Evolutionary conservation across 805 yeast genomes (phyloP).

Genomic region (Yarrowia yakushimensis): DNA sequence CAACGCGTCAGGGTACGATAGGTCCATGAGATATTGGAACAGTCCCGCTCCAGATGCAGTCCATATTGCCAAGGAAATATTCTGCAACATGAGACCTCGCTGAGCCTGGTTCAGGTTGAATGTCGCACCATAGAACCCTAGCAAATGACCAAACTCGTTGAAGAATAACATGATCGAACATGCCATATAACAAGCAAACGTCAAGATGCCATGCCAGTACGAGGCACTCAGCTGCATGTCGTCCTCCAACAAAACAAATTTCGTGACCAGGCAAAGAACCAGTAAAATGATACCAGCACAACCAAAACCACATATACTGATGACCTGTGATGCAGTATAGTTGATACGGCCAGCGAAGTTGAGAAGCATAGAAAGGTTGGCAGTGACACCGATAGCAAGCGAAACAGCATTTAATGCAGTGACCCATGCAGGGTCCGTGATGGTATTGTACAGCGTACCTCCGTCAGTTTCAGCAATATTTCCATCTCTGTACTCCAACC

Average conservation of each 20-base stretch:
- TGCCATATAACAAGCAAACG: slow-evolving; percentile 56
- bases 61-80: slow-evolving; percentile 65
- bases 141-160: slow-evolving; percentile 60
- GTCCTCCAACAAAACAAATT: slow-evolving; percentile 35
- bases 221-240: slow-evolving; percentile 28
- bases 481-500: slow-evolving; percentile 45
- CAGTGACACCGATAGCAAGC: slow-evolving; percentile 58
- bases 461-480: slow-evolving; percentile 32
- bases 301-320: slow-evolving; percentile 64
- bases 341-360: slow-evolving; percentile 60
- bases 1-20: slow-evolving; percentile 61
- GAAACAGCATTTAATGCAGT: slow-evolving; percentile 59
- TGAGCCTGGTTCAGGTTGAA: slow-evolving; percentile 67
- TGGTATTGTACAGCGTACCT: neutral
- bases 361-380: slow-evolving; percentile 65
- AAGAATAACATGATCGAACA: slow-evolving; percentile 52
- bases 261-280: slow-evolving; percentile 45
- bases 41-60: slow-evolving; percentile 65
- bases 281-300: slow-evolving; percentile 54
- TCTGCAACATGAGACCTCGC: slow-evolving; percentile 68
- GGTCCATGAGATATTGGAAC: slow-evolving; percentile 46
- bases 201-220: slow-evolving; percentile 73
- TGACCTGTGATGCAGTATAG: slow-evolving; percentile 58
- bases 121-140: slow-evolving; percentile 61
- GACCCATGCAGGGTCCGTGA: slow-evolving; percentile 43